Evolutionary conservation across 495 filamentous ascomycete genomes (phyloP), one percentile per base, ranked within the genome.

Genomic region (Hypoxylon cercidicola): DNA sequence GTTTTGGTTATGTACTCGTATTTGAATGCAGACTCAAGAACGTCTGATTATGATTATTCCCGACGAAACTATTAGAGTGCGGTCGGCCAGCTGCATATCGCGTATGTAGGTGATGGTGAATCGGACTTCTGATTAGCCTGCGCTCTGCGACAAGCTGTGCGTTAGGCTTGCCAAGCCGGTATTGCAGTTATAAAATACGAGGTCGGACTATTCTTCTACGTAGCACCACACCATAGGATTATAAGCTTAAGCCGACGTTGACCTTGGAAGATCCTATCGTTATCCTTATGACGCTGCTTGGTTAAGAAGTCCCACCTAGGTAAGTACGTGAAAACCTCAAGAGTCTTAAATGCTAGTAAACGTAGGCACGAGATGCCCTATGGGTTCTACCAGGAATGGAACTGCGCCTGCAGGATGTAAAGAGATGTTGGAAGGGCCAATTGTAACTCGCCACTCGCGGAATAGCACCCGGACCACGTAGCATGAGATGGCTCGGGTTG

Each of bases 161-260:
- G 64, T n/a, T 62, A 3, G 53, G 54, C 47, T 53, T 58, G 64
- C 64, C 64, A 67, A 67, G 64, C 43, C 43, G 13, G 7, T 50
- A 15, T 35, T 62, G 64, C 54, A 62, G 58, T 54, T 43, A 28
- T 21, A 21, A 47, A 68, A 68, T 68, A 68, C 64, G 64, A 68
- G 64, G 45, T 61, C 25, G 47, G 28, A 54, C 43, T 50, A 18
- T 32, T 59, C 34, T 44, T 45, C 37, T 15, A 40, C 16, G 58
- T 57, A 39, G 34, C 28, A 52, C 46, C 28, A 55, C 34, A 18
- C 28, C 18, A 41, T 15, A 21, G 46, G 16, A 18, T n/a, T 37
- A 18, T 30, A 39, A 46, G 21, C 1, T 19, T 10, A 43, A 56
- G 7, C 32, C 15, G 44, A 37, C 15, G 40, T 25, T 9, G 57